Evolutionary conservation across 2,329 filamentous ascomycete genomes (phyloP).

Genomic region (Botrytis tulipae): DNA sequence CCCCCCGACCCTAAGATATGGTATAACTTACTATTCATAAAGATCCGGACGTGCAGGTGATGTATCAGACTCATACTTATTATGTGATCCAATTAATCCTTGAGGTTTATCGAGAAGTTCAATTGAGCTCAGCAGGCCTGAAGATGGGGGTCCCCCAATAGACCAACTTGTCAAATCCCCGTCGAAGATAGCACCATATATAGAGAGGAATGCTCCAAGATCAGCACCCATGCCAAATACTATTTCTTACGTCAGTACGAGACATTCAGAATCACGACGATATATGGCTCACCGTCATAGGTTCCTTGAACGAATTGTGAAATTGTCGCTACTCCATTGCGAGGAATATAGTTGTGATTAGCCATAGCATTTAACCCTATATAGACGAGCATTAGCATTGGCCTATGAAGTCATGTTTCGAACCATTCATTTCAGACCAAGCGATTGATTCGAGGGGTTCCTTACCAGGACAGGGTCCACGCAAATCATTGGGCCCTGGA

Average conservation of each 20-base stretch:
- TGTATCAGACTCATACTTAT: slow-evolving; percentile 54
- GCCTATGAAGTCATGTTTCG: neutral
- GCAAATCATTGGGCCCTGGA: slow-evolving; percentile 25
- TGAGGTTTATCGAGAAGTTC: slow-evolving; percentile 43
- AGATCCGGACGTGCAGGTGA: slow-evolving; percentile 53
- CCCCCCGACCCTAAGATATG: neutral
- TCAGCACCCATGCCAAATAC: slow-evolving; percentile 48
- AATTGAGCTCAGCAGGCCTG: slow-evolving; percentile 33
- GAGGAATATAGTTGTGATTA: slow-evolving; percentile 45
- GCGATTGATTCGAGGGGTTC: neutral
- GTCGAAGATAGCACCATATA: slow-evolving; percentile 47
- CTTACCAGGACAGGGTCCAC: slow-evolving; percentile 40
- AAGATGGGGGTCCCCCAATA: slow-evolving; percentile 47
- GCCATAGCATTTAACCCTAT: slow-evolving; percentile 42
- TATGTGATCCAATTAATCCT: slow-evolving; percentile 52
- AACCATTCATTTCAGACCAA: neutral
- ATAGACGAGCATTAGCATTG: neutral
- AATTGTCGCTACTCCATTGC: slow-evolving; percentile 40
- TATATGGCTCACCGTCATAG: slow-evolving; percentile 31
- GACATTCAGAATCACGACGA: neutral
- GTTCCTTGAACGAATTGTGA: slow-evolving; percentile 38
- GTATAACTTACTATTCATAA: slow-evolving; percentile 40
- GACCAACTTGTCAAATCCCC: slow-evolving; percentile 53
- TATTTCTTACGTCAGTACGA: slow-evolving; percentile 22
- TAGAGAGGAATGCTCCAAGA: slow-evolving; percentile 41